phyloP scores from a whole-genome alignment of 2,329 filamentous ascomycete species.

The Neofusicoccum cordaticola region DNA sequence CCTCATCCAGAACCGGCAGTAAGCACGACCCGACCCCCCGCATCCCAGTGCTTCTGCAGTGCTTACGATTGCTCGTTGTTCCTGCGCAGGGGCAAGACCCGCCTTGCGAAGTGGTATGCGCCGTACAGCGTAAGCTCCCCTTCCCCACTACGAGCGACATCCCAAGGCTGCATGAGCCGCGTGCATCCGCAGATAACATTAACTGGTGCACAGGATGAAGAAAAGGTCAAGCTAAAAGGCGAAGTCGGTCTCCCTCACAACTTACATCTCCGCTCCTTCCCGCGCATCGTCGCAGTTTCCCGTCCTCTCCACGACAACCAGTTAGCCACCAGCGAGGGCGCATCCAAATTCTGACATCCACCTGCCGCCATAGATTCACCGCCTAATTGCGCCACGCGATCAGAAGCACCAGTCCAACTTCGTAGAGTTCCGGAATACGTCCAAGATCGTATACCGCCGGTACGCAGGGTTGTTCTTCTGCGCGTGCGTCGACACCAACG shows the following conservation, averaged over 20 bases:
- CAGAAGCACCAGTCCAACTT: conserved; percentile 99
- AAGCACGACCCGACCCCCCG: conserved; percentile 25
- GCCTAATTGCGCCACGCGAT: conserved; percentile 93
- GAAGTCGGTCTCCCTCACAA: conserved; percentile 58
- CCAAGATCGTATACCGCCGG: conserved; percentile 95
- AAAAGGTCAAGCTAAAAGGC: conserved; percentile 98
- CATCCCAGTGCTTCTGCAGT: neutral
- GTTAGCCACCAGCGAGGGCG: neutral
- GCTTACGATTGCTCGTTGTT: conserved; percentile 1
- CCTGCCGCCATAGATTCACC: conserved; percentile 69
- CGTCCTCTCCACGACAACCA: neutral
- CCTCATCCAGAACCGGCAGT: conserved; percentile 87
- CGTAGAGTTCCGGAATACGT: conserved; percentile 82
- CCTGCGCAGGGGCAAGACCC: conserved; percentile 80
- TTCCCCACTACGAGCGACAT: neutral
- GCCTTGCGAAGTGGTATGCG: conserved; percentile 97
- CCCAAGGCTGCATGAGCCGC: neutral
- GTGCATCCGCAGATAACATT: neutral
- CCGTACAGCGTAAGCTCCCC: conserved; percentile 70
- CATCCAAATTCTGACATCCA: neutral
- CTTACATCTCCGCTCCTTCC: conserved; percentile 3
- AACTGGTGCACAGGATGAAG: conserved; percentile 66
- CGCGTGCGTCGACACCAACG: conserved; percentile 97
- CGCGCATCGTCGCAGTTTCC: neutral
- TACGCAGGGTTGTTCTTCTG: conserved; percentile 99